Evolutionary conservation across 208 protist species (phyloP), one percentile per base, ranked within the genome.

Genomic region (Acanthamoeba castellanii): DNA sequence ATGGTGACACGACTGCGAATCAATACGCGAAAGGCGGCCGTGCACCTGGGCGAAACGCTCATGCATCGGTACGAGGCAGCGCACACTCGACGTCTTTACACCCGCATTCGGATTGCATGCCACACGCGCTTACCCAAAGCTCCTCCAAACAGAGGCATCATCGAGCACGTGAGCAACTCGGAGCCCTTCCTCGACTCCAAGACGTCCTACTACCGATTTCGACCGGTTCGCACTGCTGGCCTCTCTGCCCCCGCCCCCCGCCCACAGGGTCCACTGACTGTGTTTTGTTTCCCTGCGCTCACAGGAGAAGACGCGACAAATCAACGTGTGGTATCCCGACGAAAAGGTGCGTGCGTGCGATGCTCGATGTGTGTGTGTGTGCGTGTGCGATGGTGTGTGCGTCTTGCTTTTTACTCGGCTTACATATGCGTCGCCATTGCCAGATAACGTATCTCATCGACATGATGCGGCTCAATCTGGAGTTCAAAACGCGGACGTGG

Each of bases 391-490:
- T 55, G 5, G 13, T 55, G 8, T 55, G 13, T 55, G 5, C 13
- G 50, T 57, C 52, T 57, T 57, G 16, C 4, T 57, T 3, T 20
- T 57, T 9, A 20, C 52, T 11, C 4, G 16, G 37, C 37, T 42
- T 42, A 42, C 37, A 42, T 42, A 42, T 42, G 37, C 37, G 37
- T 42, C 50, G 50, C 16, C 50, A 57, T 57, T 64, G 22, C 6
- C 47, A 89, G 82, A 89, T 89, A 6, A 89, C 82, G 7, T 89
- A 89, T 30, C 82, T 89, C 30, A 89, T 89, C 52, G 82, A 89
- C 57, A 89, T 89, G 82, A 89, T 89, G 82, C 47, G 82, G 47
- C 57, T 89, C 82, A 66, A 66, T 66, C 25, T 89, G 16, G 57
- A n/a, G 30, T 89, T 66, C 32, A 89, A 66, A 66, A 89, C 82